Conservation (phyloP, 2,329 filamentous ascomycete species). For the Juglanconis sp. region DNA sequence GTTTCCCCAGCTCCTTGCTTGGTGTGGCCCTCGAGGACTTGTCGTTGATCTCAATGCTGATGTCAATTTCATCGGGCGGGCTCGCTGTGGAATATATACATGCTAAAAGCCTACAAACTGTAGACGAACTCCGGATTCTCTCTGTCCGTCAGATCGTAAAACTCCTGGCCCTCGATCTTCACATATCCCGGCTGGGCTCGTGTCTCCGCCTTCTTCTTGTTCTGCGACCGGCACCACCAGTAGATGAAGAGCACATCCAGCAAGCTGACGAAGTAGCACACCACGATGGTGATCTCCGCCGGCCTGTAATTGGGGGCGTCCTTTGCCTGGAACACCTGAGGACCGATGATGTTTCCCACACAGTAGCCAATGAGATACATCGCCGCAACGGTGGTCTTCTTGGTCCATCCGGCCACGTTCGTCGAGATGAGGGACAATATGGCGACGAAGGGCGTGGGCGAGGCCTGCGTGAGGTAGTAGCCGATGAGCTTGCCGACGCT, state of each 20-base stretch:
- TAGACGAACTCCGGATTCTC: constrained; percentile 67
- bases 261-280: constrained; percentile 53
- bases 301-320: constrained; percentile 60
- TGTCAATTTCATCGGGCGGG: not conserved
- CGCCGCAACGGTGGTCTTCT: constrained; percentile 56
- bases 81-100: not conserved
- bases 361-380: constrained; percentile 51
- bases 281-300: constrained; percentile 62
- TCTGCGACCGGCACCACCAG: constrained; percentile 57
- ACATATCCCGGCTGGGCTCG: constrained; percentile 53
- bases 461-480: constrained; percentile 63
- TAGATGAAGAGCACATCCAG: constrained; percentile 59
- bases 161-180: constrained; percentile 65
- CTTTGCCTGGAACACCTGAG: constrained; percentile 53
- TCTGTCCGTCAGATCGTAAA: constrained; percentile 61
- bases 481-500: constrained; percentile 58
- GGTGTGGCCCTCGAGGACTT: not conserved
- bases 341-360: constrained; percentile 51
- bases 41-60: not conserved
- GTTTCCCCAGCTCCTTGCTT: too few relatives aligned
- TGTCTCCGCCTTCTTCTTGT: constrained; percentile 53
- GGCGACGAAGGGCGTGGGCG: constrained; percentile 60
- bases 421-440: constrained; percentile 60
- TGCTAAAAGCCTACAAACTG: constrained; percentile 37
- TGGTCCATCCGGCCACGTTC: constrained; percentile 57